These are phyloP conservation scores for Hypericum perforatum DNA, from an alignment of 345 rosid genomes.

Conservation along the genomic window DNA sequence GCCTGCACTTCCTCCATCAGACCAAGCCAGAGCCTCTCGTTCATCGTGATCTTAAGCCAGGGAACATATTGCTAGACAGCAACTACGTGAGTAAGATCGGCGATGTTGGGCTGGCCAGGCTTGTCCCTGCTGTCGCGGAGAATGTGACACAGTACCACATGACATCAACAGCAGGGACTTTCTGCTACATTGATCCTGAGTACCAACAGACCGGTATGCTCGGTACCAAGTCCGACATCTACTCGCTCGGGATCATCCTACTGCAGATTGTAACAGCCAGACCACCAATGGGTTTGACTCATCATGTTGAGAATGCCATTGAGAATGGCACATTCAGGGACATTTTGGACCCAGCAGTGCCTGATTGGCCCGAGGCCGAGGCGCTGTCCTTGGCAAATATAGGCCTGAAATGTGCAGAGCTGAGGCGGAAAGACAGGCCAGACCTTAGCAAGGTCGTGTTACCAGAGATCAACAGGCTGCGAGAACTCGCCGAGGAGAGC, in stretches of 20 bases:
- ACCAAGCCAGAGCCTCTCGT: conserved; percentile 94
- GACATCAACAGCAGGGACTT: conserved; percentile 82
- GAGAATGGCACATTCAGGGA: conserved; percentile 45
- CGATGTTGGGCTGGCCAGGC: conserved; percentile 81
- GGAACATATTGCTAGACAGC: conserved; percentile 72
- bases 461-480: conserved; percentile 49
- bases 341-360: conserved; percentile 57
- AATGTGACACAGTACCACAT: conserved; percentile 58
- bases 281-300: conserved; percentile 67
- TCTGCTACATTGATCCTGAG: conserved; percentile 93
- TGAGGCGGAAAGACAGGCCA: conserved; percentile 84
- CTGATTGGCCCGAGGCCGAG: conserved; percentile 77
- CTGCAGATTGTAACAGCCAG: conserved; percentile 71
- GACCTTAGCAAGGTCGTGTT: conserved; percentile 65
- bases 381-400: conserved; percentile 46
- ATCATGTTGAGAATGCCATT: conserved; percentile 36
- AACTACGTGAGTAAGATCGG: conserved; percentile 76
- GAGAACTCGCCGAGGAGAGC: conserved; percentile 48
- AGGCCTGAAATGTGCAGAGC: conserved; percentile 60
- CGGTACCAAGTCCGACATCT: conserved; percentile 81
- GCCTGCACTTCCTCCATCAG: conserved; percentile 86
- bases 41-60: conserved; percentile 94
- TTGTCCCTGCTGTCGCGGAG: conserved; percentile 66
- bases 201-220: conserved; percentile 95
- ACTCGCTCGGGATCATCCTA: conserved; percentile 76